Evolutionary conservation across 2,329 filamentous ascomycete species (phyloP).

Genomic region (Verticillium alfalfae): DNA sequence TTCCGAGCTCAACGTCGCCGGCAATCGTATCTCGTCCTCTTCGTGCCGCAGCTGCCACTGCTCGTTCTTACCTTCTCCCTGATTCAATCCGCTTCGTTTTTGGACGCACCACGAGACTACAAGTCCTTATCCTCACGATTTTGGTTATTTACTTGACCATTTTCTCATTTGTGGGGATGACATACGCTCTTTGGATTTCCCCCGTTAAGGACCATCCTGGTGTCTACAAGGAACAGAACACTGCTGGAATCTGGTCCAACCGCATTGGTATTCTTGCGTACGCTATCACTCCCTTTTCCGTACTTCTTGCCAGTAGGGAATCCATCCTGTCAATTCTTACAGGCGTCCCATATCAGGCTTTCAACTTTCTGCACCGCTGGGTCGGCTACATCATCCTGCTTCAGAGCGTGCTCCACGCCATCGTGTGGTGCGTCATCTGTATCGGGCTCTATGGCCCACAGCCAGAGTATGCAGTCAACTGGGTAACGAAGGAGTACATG

Average conservation of each 20-base stretch:
- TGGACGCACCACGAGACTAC: constrained; percentile 62
- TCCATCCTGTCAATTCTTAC: constrained; percentile 65
- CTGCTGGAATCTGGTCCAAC: constrained; percentile 63
- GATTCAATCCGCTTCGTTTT: constrained; percentile 57
- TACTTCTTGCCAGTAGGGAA: constrained; percentile 62
- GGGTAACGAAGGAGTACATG: constrained; percentile 61
- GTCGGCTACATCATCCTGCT: constrained; percentile 66
- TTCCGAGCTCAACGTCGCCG: constrained; percentile 17
- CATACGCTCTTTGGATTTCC: constrained; percentile 64
- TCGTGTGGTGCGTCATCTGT: constrained; percentile 66
- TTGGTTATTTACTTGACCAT: constrained; percentile 58
- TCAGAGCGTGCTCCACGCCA: constrained; percentile 63
- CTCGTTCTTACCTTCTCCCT: constrained; percentile 48
- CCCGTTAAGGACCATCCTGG: constrained; percentile 53
- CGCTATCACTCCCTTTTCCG: constrained; percentile 64
- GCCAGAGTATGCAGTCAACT: constrained; percentile 49
- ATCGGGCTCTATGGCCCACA: constrained; percentile 65
- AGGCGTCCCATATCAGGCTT: constrained; percentile 68
- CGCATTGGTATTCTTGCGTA: constrained; percentile 69
- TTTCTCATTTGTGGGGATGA: constrained; percentile 64
- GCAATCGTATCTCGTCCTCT: constrained; percentile 23
- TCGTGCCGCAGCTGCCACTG: constrained; percentile 14
- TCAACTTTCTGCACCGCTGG: constrained; percentile 76
- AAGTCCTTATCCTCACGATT: constrained; percentile 55
- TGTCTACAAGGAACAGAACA: constrained; percentile 58